Evolutionary conservation across 2,329 filamentous ascomycete species (phyloP).

Genomic region (Exophiala spinifera): DNA sequence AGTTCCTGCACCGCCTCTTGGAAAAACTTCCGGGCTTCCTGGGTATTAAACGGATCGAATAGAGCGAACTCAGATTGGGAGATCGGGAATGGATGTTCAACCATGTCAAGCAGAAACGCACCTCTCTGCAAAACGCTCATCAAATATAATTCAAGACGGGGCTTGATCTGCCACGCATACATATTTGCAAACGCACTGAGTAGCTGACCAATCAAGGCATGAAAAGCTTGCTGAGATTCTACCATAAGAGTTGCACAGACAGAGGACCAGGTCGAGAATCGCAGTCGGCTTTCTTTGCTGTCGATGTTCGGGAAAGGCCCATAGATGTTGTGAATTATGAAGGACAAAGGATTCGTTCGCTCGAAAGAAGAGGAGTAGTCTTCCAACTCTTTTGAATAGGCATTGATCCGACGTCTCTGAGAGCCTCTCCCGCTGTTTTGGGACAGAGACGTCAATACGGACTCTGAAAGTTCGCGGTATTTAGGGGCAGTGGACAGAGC

Average conservation of each 20-base stretch:
- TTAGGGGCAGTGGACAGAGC: conserved; percentile 75
- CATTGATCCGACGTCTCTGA: conserved; percentile 43
- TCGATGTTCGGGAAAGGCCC: conserved; percentile 79
- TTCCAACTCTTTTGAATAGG: conserved; percentile 61
- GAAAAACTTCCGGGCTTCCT: conserved; percentile 85
- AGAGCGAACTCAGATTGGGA: conserved; percentile 52
- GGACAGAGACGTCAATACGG: conserved; percentile 69
- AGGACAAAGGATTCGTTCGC: conserved; percentile 79
- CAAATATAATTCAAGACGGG: conserved; percentile 88
- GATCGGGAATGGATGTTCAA: conserved; percentile 68
- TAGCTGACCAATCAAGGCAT: conserved; percentile 77
- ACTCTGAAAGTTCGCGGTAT: conserved; percentile 75
- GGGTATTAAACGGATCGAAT: conserved; percentile 66
- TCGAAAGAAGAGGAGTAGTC: conserved; percentile 86
- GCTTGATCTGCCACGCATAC: conserved; percentile 84
- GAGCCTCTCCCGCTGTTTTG: conserved; percentile 50
- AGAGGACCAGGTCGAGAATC: conserved; percentile 84
- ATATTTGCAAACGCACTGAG: conserved; percentile 84
- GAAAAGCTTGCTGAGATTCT: conserved; percentile 70
- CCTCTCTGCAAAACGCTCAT: conserved; percentile 94
- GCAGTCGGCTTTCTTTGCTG: conserved; percentile 73
- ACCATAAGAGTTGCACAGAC: conserved; percentile 79
- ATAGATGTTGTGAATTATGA: conserved; percentile 84
- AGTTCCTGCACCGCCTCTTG: conserved; percentile 74
- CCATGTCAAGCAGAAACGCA: conserved; percentile 81